These are phyloP conservation scores for Eucalyptus polybractea DNA, from an alignment of 345 rosid genomes.

Conservation along the genomic window DNA sequence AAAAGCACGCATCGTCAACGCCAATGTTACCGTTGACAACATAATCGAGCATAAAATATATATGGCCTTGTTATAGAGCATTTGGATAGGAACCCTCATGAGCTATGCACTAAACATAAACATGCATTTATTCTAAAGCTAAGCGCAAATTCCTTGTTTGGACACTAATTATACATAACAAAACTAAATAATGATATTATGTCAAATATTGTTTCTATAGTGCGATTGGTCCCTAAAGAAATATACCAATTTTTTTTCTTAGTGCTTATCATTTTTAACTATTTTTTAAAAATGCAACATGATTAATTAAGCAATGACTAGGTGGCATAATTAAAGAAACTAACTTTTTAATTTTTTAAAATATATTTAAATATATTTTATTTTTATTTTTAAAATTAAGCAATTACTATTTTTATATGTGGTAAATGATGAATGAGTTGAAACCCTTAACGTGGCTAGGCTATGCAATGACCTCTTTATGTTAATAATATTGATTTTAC, in stretches of 20 bases:
- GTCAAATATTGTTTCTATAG: not conserved
- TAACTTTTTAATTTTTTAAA: too few relatives aligned
- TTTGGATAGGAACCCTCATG: not conserved
- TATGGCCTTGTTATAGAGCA: not conserved
- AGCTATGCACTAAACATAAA: not conserved
- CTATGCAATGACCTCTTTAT: not conserved
- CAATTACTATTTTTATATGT: not conserved
- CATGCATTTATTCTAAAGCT: not conserved
- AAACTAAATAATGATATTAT: too few relatives aligned
- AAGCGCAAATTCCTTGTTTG: not conserved
- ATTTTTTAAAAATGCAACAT: not conserved
- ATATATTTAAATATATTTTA: too few relatives aligned
- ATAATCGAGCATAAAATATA: not conserved
- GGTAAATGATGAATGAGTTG: not conserved
- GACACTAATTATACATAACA: too few relatives aligned
- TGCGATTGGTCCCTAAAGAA: not conserved
- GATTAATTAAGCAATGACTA: not conserved
- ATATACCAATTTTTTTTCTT: not conserved
- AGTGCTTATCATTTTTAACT: not conserved
- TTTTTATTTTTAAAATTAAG: not conserved
- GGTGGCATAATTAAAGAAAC: not conserved
- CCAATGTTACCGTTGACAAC: slow-evolving; percentile 18
- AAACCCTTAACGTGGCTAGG: not conserved
- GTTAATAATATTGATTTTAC: not conserved
- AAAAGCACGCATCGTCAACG: slow-evolving; percentile 17